Conservation (phyloP, 2,329 filamentous ascomycete genomes). For the Trichoderma sp. region DNA sequence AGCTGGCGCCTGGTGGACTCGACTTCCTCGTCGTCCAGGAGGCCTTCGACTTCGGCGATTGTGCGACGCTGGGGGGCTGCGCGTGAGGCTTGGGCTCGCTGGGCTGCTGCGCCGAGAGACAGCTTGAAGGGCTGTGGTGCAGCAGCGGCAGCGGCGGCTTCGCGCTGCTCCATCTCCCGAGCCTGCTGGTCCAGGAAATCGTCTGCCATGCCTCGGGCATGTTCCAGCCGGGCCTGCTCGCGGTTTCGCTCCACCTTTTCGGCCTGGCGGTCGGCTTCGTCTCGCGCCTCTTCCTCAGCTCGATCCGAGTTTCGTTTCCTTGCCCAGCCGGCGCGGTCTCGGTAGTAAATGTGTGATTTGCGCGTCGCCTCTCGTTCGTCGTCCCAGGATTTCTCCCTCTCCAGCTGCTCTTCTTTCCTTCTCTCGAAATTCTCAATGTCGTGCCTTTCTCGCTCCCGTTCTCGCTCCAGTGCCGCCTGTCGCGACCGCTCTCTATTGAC, state of each 20-base stretch:
- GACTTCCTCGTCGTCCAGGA: conserved; percentile 94
- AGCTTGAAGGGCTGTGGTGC: conserved; percentile 86
- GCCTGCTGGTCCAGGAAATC: conserved; percentile 87
- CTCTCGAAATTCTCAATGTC: conserved; percentile 69
- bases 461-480: conserved; percentile 82
- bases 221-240: conserved; percentile 72
- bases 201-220: conserved; percentile 83
- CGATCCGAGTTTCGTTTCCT: conserved; percentile 77
- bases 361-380: conserved; percentile 80
- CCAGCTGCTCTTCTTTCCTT: conserved; percentile 71
- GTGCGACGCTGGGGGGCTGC: conserved; percentile 69
- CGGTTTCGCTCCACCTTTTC: conserved; percentile 76
- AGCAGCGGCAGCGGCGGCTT: conserved; percentile 43
- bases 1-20: conserved; percentile 72
- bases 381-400: conserved; percentile 72
- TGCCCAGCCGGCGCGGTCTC: conserved; percentile 82
- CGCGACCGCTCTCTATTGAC: conserved; percentile 83
- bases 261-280: conserved; percentile 78
- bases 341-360: conserved; percentile 81
- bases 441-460: conserved; percentile 77
- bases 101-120: conserved; percentile 85
- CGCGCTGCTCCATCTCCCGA: conserved; percentile 67
- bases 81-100: conserved; percentile 65
- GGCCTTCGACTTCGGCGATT: conserved; percentile 89
- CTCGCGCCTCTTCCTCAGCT: conserved; percentile 72